These are phyloP conservation scores for Podospora pseudopauciseta DNA, from an alignment of 495 filamentous ascomycete genomes.

Conservation along the genomic window DNA sequence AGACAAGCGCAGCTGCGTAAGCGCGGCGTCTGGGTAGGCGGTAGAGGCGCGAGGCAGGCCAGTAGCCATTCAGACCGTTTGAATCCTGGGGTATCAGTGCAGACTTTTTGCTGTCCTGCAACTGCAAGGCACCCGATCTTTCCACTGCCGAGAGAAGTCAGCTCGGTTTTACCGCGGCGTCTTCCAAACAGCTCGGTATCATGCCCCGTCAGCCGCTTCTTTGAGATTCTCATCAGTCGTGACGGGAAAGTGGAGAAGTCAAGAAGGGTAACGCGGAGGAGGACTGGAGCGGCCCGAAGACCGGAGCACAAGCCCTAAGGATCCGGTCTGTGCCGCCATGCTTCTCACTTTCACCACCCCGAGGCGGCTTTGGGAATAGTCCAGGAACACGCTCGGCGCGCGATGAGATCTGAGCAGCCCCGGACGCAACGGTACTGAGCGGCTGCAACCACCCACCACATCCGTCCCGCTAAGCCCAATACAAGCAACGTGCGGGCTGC, in stretches of 20 bases:
- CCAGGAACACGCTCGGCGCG: constrained; percentile 4
- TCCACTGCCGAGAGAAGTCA: not conserved
- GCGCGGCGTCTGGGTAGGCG: not conserved
- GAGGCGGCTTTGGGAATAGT: constrained; percentile 5
- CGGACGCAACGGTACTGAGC: constrained; percentile 8
- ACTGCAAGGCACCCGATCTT: constrained; percentile 5
- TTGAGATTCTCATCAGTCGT: not conserved
- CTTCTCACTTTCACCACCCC: not conserved
- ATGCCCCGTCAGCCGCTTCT: not conserved
- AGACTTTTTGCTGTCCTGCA: not conserved
- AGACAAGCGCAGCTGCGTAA: constrained; percentile 4
- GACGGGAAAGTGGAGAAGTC: not conserved
- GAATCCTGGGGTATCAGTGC: not conserved
- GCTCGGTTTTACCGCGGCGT: not conserved
- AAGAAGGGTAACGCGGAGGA: constrained; percentile 5
- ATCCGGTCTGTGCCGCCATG: not conserved
- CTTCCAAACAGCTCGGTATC: not conserved
- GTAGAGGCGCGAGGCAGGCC: not conserved
- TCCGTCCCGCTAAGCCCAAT: constrained; percentile 10
- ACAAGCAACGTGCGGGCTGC: not conserved
- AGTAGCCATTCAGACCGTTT: not conserved
- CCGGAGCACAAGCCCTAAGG: constrained; percentile 6
- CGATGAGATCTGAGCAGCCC: constrained; percentile 8
- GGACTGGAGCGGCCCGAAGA: constrained; percentile 4
- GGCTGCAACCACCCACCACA: constrained; percentile 13